Evolutionary conservation across 2,329 filamentous ascomycete species (phyloP), one percentile per base, ranked within the genome.

Genomic region (Aspergillus tamarii): DNA sequence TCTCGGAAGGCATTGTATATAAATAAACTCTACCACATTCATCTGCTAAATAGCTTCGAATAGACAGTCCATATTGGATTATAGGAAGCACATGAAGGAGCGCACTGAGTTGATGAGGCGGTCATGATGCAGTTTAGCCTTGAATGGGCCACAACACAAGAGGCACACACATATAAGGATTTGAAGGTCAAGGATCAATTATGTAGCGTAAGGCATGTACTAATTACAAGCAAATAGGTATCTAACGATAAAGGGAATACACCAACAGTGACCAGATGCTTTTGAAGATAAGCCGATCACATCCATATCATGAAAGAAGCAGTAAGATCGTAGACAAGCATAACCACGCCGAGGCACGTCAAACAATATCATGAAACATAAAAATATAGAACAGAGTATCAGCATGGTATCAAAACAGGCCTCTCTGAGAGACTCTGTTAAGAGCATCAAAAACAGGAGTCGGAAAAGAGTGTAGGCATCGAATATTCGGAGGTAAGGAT

Each of bases 201-300:
- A 69, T 72, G 46, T 67, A 62, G 66, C 63, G 69, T 66, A 58
- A 61, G 67, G 67, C 68, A 70, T 66, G 67, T 61, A 67, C 59
- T 73, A 73, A 67, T 60, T 75, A 76, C 71, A 76, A 68, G 66
- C 62, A 69, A 67, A 71, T 72, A 76, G 74, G 73, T 76, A 77
- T 76, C 73, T 75, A 72, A 70, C 69, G 64, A 53, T 30, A 57
- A 59, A 62, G 62, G 64, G 61, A 64, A 67, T 55, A 69, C 63
- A 62, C 62, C 65, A 59, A 64, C 45, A 54, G 45, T 64, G 55
- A 66, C 62, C 63, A 63, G 55, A 66, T 60, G 59, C 62, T 59
- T 50, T 50, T 59, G n/a, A 30, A 59, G 21, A 46, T 46, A 48
- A 60, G 46, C 26, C n/a, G 34, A 64, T 43, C 63, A 59, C 26